A percentile compares a stretch with the other conserved stretches of the same genome.
These are phyloP conservation scores for Marvania coccoides DNA, from an alignment of 139 green algal genomes.

Conservation along the genomic window DNA sequence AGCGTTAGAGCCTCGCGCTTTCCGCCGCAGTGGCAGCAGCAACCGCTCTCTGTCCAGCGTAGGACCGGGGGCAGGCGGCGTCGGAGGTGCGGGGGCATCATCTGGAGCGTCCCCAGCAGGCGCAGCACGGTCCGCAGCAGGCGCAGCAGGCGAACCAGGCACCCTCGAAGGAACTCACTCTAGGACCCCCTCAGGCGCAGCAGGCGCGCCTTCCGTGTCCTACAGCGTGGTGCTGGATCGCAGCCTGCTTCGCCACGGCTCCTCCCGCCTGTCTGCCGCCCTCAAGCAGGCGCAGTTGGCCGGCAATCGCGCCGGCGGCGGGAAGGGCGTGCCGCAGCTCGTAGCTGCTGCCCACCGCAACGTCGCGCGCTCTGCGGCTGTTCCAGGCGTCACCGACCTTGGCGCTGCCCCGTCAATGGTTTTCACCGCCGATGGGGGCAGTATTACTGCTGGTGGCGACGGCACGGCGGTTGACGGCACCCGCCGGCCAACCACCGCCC, in stretches of 20 bases:
- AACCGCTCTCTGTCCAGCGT: no score
- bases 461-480: no score
- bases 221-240: conserved; percentile 16
- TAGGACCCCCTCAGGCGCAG: not conserved
- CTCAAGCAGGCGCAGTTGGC: conserved; percentile 16
- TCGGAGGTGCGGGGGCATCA: not conserved
- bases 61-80: no score
- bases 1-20: not conserved
- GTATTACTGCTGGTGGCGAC: no score
- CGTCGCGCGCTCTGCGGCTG: conserved; percentile 1
- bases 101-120: not conserved
- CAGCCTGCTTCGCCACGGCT: conserved; percentile 11
- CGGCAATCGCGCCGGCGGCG: not conserved
- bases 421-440: no score
- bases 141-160: not conserved
- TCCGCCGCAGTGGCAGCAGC: no score
- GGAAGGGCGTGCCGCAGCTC: not conserved
- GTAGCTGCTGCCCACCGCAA: conserved; percentile 13
- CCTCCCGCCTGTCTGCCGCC: conserved; percentile 21
- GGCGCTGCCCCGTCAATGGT: no score
- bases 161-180: not conserved
- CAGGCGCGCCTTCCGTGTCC: not conserved
- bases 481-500: not conserved
- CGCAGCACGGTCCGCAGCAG: not conserved
- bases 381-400: no score